Percentiles rank a stretch among this genome's conserved stretches.
These are phyloP conservation scores for Rhynchosporium secalis DNA, from an alignment of 2,329 filamentous ascomycete genomes.

Conservation along the genomic window DNA sequence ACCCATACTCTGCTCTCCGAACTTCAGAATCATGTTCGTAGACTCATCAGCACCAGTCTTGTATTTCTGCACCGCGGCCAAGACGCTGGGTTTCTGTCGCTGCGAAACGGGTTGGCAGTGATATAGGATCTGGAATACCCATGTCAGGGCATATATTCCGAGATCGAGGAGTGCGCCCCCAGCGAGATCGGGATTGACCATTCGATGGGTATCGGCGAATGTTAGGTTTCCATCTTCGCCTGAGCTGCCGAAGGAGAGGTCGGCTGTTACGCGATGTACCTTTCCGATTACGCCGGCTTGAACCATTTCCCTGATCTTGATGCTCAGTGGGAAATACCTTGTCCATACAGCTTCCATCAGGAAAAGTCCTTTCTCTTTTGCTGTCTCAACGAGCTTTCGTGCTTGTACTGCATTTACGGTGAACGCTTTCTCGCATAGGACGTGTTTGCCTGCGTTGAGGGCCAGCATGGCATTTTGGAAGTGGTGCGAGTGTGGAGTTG, in stretches of 20 bases:
- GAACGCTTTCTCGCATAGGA: constrained; percentile 72
- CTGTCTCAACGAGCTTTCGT: constrained; percentile 58
- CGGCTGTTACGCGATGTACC: constrained; percentile 46
- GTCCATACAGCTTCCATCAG: constrained; percentile 72
- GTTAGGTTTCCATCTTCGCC: constrained; percentile 52
- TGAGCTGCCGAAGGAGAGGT: constrained; percentile 48
- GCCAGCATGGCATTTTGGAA: constrained; percentile 68
- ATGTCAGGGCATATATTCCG: constrained; percentile 69
- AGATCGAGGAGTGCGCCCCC: constrained; percentile 68
- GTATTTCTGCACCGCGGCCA: constrained; percentile 58
- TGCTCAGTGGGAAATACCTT: constrained; percentile 66
- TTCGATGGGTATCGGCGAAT: constrained; percentile 51
- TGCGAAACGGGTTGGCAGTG: constrained; percentile 53
- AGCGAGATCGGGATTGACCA: constrained; percentile 69
- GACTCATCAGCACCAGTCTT: constrained; percentile 63
- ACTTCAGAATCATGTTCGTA: constrained; percentile 62
- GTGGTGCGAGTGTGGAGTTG: constrained; percentile 72
- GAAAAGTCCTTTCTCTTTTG: constrained; percentile 59
- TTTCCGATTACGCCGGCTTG: constrained; percentile 42
- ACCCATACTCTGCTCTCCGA: constrained; percentile 61
- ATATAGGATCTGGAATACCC: constrained; percentile 72
- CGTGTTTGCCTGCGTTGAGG: constrained; percentile 65
- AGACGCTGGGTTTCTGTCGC: constrained; percentile 53
- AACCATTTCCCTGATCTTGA: constrained; percentile 56
- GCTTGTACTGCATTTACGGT: constrained; percentile 68